Percentiles rank a stretch among this genome's conserved stretches.
phyloP scores from a whole-genome alignment of 2,329 filamentous ascomycete genomes.

The Hymenotorrendiella dingleyae region DNA sequence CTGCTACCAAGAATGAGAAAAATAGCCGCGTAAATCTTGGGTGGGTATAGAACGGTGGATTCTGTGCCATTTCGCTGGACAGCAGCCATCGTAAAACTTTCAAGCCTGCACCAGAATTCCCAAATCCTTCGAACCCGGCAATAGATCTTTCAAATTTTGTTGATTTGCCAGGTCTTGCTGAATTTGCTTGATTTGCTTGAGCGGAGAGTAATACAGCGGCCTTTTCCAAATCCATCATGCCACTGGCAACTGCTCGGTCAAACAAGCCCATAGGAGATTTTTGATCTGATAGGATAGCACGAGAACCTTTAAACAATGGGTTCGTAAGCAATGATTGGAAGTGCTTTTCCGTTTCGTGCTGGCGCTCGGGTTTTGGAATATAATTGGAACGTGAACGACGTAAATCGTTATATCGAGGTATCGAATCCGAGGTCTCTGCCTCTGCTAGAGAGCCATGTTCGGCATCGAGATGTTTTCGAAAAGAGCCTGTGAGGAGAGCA shows the following conservation, averaged over 20 bases:
- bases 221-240: constrained; percentile 25
- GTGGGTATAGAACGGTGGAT: constrained; percentile 22
- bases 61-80: constrained; percentile 23
- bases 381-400: neutral
- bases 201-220: constrained; percentile 23
- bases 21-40: constrained; percentile 18
- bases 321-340: constrained; percentile 44
- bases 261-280: constrained; percentile 28
- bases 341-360: constrained; percentile 35
- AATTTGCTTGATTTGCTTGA: constrained; percentile 11
- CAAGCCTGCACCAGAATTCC: constrained; percentile 26
- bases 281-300: neutral
- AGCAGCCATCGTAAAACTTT: constrained; percentile 29
- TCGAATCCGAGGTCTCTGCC: neutral
- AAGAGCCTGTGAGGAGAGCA: constrained; percentile 54
- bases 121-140: constrained; percentile 22
- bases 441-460: constrained; percentile 35
- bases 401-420: neutral
- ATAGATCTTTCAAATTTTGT: too few species aligned
- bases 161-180: too few species aligned
- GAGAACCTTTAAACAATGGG: constrained; percentile 37
- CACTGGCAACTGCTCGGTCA: constrained; percentile 26
- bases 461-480: constrained; percentile 55
- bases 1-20: constrained; percentile 28
- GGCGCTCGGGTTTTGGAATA: neutral